Evolutionary conservation across 2,329 filamentous ascomycete genomes (phyloP), one percentile per base, ranked within the genome.

Genomic region (Stachybotrys elegans): DNA sequence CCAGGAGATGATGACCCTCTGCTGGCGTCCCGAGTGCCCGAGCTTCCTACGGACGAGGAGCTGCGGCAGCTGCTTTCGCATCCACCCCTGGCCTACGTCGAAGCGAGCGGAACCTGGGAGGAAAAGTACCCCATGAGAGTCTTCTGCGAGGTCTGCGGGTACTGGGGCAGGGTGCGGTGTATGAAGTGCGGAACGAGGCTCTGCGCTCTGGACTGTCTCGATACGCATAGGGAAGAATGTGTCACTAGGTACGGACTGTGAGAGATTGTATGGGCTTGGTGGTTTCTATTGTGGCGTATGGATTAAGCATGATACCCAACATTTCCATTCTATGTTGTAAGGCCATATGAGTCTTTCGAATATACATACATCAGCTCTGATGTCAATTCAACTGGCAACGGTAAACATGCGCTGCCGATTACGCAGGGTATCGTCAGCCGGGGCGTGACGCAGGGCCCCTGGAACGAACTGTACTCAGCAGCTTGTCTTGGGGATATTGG

Each of bases 71-170:
- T 91, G 41, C 67, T 90, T 42, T 68, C 74, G 19, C 77, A 76
- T 7, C 80, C 84, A 42, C 80, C 85, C 38, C 65, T 90, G 43
- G 81, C 72, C 29, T 91, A 88, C 62, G 71, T 76, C 39, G 84
- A 87, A 52, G 81, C 83, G 31, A 65, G 71, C 43, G 78, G 71
- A 3, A 57, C 53, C 22, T 75, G 68, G 68, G 68, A 63, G 37
- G 53, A 52, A 13, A 62, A 57, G 55, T 81, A 81, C 50, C 83
- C 84, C 3, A 69, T 70, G 38, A 72, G 86, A 47, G 68, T 70
- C 27, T 92, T 91, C 61, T 92, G 87, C 64, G 84, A 84, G 58
- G 80, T 89, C 23, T 92, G 87, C 58, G 87, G 87, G 13, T 91
- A 90, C 64, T 91, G 87, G 86, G 87, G 86, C 3, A 71, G 82